These are phyloP conservation scores for Cladosporium sp. DNA, from an alignment of 2,329 filamentous ascomycete species.

Conservation along the genomic window DNA sequence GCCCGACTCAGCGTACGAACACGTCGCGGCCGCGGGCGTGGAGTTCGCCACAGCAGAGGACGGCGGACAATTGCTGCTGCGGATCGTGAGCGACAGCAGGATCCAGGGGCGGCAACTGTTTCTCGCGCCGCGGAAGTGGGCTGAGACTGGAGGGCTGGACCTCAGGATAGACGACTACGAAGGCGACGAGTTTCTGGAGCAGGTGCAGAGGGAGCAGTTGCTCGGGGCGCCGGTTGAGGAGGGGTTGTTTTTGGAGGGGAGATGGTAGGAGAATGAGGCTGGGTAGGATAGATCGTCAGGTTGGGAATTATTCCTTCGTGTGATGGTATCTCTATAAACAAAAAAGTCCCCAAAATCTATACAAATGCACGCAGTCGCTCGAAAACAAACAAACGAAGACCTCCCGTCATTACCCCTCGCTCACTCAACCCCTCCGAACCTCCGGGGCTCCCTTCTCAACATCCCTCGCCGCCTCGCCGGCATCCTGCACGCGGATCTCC, in stretches of 20 bases:
- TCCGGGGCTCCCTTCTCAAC: slow-evolving; percentile 9
- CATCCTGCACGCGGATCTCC: slow-evolving; percentile 4
- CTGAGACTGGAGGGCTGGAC: slow-evolving; percentile 29
- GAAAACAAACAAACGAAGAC: neutral
- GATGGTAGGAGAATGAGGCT: neutral
- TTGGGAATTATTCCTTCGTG: too few species aligned
- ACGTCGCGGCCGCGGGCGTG: slow-evolving; percentile 24
- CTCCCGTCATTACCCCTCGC: neutral
- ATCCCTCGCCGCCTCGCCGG: neutral
- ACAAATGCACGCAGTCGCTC: neutral
- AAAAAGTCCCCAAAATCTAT: too few species aligned
- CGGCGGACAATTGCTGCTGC: slow-evolving; percentile 23
- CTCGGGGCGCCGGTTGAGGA: slow-evolving; percentile 4
- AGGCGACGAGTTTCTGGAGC: neutral
- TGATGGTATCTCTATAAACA: too few species aligned
- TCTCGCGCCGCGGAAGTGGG: slow-evolving; percentile 29
- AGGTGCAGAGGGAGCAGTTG: slow-evolving; percentile 5
- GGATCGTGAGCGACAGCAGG: slow-evolving; percentile 19
- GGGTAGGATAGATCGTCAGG: neutral
- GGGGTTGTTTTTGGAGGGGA: neutral
- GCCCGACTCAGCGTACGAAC: slow-evolving; percentile 22
- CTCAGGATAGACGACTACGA: slow-evolving; percentile 1
- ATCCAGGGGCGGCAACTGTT: slow-evolving; percentile 32
- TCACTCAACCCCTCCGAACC: neutral
- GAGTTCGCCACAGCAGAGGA: slow-evolving; percentile 24